Evolutionary conservation across 2,329 filamentous ascomycete genomes (phyloP).

Genomic region (Cordyceps cicadae): DNA sequence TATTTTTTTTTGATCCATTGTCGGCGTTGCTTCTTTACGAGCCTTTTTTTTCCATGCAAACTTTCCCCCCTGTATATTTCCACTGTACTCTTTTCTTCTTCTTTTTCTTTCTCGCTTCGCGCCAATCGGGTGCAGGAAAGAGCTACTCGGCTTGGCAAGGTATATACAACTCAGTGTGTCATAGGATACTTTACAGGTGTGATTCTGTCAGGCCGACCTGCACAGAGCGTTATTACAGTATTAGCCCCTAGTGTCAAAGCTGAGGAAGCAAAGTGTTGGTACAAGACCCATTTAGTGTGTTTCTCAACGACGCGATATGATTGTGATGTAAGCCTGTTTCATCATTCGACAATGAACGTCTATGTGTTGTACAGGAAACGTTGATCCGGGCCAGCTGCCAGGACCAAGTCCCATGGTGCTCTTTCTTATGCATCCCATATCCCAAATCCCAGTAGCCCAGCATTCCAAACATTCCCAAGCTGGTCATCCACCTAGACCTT

Average conservation of each 20-base stretch:
- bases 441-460: background rate
- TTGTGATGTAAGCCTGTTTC: background rate
- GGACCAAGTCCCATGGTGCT: background rate
- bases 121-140: background rate
- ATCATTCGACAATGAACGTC: background rate
- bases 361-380: constrained; percentile 4
- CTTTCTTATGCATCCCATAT: background rate
- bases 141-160: background rate
- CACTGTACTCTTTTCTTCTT: background rate
- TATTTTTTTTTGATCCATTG: constrained; percentile 15
- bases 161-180: background rate
- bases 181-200: background rate
- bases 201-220: background rate
- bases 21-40: constrained; percentile 10
- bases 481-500: constrained; percentile 46
- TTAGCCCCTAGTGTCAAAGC: background rate
- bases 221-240: background rate
- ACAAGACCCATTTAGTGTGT: background rate
- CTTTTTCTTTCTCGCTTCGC: background rate
- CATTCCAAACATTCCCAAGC: background rate
- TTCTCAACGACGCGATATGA: background rate
- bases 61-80: background rate
- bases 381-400: background rate
- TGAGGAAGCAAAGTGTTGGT: background rate
- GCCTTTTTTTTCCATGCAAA: background rate